Conservation (phyloP, 768 basidiomycete species). For the Rhizopogon salebrosus region DNA sequence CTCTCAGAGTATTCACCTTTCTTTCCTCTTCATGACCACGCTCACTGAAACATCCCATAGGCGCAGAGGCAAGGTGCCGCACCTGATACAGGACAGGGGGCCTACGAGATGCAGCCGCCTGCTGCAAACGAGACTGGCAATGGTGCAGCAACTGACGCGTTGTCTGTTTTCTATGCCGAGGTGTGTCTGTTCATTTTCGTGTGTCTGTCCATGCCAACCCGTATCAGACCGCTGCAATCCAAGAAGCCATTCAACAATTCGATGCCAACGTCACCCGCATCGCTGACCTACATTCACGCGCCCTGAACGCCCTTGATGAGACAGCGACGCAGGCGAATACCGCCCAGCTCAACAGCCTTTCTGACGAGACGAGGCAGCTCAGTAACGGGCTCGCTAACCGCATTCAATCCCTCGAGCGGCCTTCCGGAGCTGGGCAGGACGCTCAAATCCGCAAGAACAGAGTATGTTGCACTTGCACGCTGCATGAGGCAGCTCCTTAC, state of each 20-base stretch:
- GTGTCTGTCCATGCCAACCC: background rate
- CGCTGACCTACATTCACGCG: constrained; percentile 45
- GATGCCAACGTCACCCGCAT: constrained; percentile 42
- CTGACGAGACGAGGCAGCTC: constrained; percentile 54
- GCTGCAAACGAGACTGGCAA: constrained; percentile 24
- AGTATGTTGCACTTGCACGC: constrained; percentile 7
- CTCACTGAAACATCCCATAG: constrained; percentile 51
- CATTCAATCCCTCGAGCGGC: constrained; percentile 50
- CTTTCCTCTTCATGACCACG: constrained; percentile 42
- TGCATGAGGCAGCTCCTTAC: background rate
- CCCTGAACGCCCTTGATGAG: constrained; percentile 46
- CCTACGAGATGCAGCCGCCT: constrained; percentile 22
- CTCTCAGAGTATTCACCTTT: constrained; percentile 68
- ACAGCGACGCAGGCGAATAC: constrained; percentile 34
- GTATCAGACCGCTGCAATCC: constrained; percentile 42
- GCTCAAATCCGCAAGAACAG: constrained; percentile 40
- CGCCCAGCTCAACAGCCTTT: constrained; percentile 51
- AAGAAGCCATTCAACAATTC: constrained; percentile 40
- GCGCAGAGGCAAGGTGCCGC: constrained; percentile 49
- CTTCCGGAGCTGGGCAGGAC: constrained; percentile 35
- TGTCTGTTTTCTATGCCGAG: constrained; percentile 29
- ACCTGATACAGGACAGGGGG: constrained; percentile 23
- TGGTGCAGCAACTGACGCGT: constrained; percentile 3
- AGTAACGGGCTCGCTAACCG: constrained; percentile 53
- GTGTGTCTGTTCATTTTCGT: constrained; percentile 6